Conservation (phyloP, 2,329 filamentous ascomycete species). For the Dothistroma pini region DNA sequence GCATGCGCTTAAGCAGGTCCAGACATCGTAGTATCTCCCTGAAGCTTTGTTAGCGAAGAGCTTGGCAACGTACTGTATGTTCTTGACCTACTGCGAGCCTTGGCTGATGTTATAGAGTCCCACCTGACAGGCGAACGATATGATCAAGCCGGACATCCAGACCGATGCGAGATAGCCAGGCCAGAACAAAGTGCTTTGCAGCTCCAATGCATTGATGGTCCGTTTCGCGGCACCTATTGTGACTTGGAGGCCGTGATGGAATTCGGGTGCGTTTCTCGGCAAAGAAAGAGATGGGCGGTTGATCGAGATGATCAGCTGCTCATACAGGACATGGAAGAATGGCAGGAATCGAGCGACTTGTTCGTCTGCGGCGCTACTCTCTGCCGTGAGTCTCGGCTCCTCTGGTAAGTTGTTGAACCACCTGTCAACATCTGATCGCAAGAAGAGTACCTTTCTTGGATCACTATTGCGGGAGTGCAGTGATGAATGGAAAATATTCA, state of each 20-base stretch:
- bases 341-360: constrained; percentile 23
- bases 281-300: constrained; percentile 38
- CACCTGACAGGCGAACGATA: constrained; percentile 37
- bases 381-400: constrained; percentile 18
- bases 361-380: constrained; percentile 17
- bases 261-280: constrained; percentile 28
- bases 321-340: constrained; percentile 34
- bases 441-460: constrained; percentile 19
- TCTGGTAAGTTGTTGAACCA: constrained; percentile 28
- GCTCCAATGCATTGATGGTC: constrained; percentile 29
- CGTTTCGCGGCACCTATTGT: constrained; percentile 31
- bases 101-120: constrained; percentile 28
- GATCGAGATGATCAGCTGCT: constrained; percentile 35
- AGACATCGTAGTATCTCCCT: constrained; percentile 23
- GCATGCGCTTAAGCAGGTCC: constrained; percentile 21
- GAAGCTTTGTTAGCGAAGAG: neutral
- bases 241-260: constrained; percentile 33
- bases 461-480: constrained; percentile 21
- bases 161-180: constrained; percentile 36
- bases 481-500: constrained; percentile 25
- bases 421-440: constrained; percentile 25
- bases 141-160: constrained; percentile 40
- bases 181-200: constrained; percentile 30
- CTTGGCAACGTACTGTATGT: neutral
- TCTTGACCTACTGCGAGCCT: constrained; percentile 20